phyloP scores from a whole-genome alignment of 371 early-diverging fungal species.

The Basidiobolus meristosporus region DNA sequence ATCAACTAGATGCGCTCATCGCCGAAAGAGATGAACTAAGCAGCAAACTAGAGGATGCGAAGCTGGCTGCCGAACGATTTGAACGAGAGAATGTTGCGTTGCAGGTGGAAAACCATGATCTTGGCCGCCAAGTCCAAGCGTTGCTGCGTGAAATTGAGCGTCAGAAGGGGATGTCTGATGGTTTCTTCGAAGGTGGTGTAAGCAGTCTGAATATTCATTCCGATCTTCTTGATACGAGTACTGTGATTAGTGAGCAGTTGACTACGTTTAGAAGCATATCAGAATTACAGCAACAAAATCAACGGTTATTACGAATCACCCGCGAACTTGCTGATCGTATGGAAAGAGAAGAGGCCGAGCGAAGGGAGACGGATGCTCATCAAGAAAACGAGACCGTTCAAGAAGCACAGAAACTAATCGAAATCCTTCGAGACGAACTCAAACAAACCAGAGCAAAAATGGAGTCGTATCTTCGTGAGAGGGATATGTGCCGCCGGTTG shows the following conservation, averaged over 20 bases:
- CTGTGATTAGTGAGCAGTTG: constrained; percentile 22
- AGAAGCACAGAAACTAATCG: constrained; percentile 20
- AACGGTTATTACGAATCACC: constrained; percentile 21
- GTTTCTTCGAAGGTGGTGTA: too few relatives aligned
- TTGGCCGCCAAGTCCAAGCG: too few relatives aligned
- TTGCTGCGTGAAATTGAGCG: too few relatives aligned
- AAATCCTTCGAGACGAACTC: constrained; percentile 18
- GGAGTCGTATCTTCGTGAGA: constrained; percentile 17
- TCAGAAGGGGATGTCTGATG: too few relatives aligned
- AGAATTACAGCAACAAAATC: constrained; percentile 31
- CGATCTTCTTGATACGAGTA: too few relatives aligned
- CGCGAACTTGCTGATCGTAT: constrained; percentile 20
- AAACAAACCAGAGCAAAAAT: constrained; percentile 12
- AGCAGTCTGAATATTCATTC: too few relatives aligned
- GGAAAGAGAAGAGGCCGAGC: constrained; percentile 15
- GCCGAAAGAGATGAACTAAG: constrained; percentile 4
- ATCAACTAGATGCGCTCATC: constrained; percentile 9
- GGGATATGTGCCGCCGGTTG: constrained; percentile 20
- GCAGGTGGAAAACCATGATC: constrained; percentile 2
- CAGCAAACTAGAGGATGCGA: constrained; percentile 2
- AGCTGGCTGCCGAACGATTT: constrained; percentile 7
- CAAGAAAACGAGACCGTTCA: constrained; percentile 19
- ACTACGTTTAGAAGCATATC: constrained; percentile 23
- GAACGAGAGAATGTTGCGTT: constrained; percentile 6
- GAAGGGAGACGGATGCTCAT: constrained; percentile 10